Evolutionary conservation across 106 monocot species (phyloP), one percentile per base, ranked within the genome.

Genomic region (Dioscorea dumetorum): DNA sequence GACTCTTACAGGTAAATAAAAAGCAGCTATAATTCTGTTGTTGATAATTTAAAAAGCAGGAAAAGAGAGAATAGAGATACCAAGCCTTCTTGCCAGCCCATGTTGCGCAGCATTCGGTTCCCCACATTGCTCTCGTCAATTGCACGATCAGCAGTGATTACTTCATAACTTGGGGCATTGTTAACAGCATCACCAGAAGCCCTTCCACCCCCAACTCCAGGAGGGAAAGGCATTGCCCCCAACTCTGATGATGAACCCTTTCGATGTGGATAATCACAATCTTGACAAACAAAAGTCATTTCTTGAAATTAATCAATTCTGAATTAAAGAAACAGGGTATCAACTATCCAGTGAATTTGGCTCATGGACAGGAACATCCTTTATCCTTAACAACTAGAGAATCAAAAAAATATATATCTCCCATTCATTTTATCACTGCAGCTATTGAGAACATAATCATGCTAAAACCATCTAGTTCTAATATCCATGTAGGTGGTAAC

Each of bases 51-150:
- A 16, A 18, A 54, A 16, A 54, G 1, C 2, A 19, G 48, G 19
- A 56, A 50, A 17, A 72, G 48, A 74, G 34, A 20, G 20, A 22
- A n/a, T n/a, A 23, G 57, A 80, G 61, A 51, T 89, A 97, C 97
- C 88, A 79, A 87, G 81, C 97, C 97, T 87, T 97, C 97, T 79
- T 97, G 92, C 97, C 97, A 97, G 66, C 97, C 97, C 97, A 97
- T 97, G 64, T 52, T 97, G 72, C 92, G 92, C 7, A 97, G 92
- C 80, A 97, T 97, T 49, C 89, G 77, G 63, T 92, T 97, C 11
- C 97, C 97, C 34, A 97, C 97, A 76, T 97, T 97, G 73, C 66
- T 92, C 70, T 97, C 92, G 63, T 92, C 92, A 71, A 97, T 86
- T 24, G 87, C 89, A 21, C 84, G 81, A 74, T 92, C 89, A 13